Evolutionary conservation across 352 stramenopile species (phyloP).

Genomic region (Globisporangium abappressorium): DNA sequence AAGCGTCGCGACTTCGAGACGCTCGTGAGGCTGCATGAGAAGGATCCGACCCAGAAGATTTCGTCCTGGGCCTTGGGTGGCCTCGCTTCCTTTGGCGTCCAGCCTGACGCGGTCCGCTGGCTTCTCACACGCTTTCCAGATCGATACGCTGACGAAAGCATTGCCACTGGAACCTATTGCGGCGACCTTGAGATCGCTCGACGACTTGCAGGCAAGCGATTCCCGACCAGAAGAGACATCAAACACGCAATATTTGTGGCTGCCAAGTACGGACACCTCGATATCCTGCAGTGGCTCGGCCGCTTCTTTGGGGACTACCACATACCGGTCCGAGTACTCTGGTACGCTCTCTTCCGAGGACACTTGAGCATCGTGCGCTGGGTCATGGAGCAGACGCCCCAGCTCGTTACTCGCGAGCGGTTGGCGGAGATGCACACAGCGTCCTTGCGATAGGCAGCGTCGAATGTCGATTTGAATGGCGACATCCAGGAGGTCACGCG

Average conservation of each 20-base stretch:
- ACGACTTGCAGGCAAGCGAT: background rate
- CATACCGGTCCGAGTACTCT: background rate
- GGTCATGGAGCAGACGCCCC: background rate
- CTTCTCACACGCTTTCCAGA: background rate
- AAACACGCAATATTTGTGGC: background rate
- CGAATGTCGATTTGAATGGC: background rate
- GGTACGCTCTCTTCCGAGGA: background rate
- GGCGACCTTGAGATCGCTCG: background rate
- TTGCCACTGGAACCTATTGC: background rate
- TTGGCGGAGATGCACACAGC: background rate
- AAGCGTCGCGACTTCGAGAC: background rate
- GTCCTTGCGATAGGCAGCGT: background rate
- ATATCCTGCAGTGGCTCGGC: background rate
- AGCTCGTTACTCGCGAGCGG: background rate
- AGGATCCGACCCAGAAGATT: background rate
- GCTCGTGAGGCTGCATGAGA: slow-evolving; percentile 3
- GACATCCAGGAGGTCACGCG: background rate
- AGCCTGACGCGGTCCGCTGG: background rate
- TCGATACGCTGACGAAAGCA: background rate
- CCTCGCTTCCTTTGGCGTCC: background rate
- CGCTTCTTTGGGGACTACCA: background rate
- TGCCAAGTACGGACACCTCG: background rate
- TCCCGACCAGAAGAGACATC: background rate
- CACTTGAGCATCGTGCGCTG: background rate
- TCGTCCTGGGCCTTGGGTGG: background rate